These are phyloP conservation scores for Monosporascus sp. DNA, from an alignment of 2,329 filamentous ascomycete genomes.

Conservation along the genomic window DNA sequence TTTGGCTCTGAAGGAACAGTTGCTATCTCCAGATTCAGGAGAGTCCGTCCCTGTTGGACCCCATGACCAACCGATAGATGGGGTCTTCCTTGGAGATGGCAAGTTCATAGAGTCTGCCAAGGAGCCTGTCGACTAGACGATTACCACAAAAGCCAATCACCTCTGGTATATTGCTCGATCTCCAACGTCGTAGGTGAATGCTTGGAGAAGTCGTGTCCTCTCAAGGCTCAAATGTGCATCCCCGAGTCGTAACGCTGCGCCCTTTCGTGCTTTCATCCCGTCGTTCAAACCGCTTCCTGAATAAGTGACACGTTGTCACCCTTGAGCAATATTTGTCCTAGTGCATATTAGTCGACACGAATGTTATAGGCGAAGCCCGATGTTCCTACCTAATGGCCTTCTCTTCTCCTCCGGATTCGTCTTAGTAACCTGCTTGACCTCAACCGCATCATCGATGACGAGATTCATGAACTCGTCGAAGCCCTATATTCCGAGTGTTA, in stretches of 20 bases:
- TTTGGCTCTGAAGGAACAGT: slow-evolving; percentile 79
- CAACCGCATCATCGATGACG: slow-evolving; percentile 89
- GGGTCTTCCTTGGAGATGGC: slow-evolving; percentile 68
- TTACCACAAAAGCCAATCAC: slow-evolving; percentile 7
- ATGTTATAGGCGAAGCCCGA: background rate
- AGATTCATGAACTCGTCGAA: slow-evolving; percentile 99
- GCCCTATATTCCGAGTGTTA: slow-evolving; percentile 51
- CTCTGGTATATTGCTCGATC: slow-evolving; percentile 5
- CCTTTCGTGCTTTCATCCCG: slow-evolving; percentile 17
- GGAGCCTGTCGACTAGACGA: slow-evolving; percentile 14
- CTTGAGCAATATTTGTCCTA: slow-evolving; percentile 62
- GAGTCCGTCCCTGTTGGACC: slow-evolving; percentile 67
- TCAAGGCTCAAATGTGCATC: background rate
- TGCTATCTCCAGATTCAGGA: slow-evolving; percentile 54
- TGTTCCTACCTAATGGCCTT: slow-evolving; percentile 64
- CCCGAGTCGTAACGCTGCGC: slow-evolving; percentile 1
- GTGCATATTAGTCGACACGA: slow-evolving; percentile 7
- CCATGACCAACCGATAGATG: slow-evolving; percentile 76
- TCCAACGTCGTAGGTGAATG: background rate
- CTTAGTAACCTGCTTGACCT: slow-evolving; percentile 82
- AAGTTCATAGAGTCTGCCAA: slow-evolving; percentile 40
- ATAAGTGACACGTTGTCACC: slow-evolving; percentile 63
- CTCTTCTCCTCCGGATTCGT: slow-evolving; percentile 69
- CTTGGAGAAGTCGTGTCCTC: slow-evolving; percentile 2
- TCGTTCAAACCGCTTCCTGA: slow-evolving; percentile 35